These are phyloP conservation scores for Puccinia hordei DNA, from an alignment of 1,284 basidiomycete genomes.

Conservation along the genomic window DNA sequence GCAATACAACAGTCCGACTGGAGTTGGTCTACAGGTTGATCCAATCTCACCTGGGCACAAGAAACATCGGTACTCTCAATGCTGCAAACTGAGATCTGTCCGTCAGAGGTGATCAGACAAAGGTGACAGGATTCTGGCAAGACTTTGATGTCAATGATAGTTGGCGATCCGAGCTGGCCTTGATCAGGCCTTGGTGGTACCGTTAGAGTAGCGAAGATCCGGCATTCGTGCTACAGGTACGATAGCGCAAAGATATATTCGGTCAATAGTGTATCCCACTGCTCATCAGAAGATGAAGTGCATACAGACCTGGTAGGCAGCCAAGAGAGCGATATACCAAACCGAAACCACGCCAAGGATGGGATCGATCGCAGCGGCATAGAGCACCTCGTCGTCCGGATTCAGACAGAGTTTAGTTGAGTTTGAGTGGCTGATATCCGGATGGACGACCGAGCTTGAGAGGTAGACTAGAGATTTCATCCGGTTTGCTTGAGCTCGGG, in stretches of 20 bases:
- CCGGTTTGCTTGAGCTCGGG: neutral
- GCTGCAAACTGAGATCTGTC: constrained; percentile 33
- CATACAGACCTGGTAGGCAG: neutral
- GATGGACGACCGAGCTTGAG: neutral
- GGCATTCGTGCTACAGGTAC: constrained; percentile 5
- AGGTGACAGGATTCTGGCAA: constrained; percentile 43
- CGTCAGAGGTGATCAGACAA: constrained; percentile 45
- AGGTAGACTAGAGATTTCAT: constrained; percentile 30
- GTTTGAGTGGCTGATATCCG: neutral
- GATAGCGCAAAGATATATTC: no score
- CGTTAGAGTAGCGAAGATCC: neutral
- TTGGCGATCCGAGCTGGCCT: neutral
- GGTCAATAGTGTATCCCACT: neutral
- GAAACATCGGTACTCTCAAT: constrained; percentile 8
- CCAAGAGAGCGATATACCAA: constrained; percentile 8
- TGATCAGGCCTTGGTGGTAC: neutral
- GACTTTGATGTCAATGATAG: constrained; percentile 33
- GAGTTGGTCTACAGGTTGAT: neutral
- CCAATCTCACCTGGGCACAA: neutral
- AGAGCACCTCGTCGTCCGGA: constrained; percentile 20
- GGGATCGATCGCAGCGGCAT: constrained; percentile 24
- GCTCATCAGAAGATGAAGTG: no score
- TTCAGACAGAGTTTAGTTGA: constrained; percentile 20
- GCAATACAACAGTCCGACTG: neutral
- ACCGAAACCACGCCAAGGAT: neutral